Evolutionary conservation across 1,284 basidiomycete species (phyloP), one percentile per base, ranked within the genome.

Genomic region (Paramarasmius palmivorus): DNA sequence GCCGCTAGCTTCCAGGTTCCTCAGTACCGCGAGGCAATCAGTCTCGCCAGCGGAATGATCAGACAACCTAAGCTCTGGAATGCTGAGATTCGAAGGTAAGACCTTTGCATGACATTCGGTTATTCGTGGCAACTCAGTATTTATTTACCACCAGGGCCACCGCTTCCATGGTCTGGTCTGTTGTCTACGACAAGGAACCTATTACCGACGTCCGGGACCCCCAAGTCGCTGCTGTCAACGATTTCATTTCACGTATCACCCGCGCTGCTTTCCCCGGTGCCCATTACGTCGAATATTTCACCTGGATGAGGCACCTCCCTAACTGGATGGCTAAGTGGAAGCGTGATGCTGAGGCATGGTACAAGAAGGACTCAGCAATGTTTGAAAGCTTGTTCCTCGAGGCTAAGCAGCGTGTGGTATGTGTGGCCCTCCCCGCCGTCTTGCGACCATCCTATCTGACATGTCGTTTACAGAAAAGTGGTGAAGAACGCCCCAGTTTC

Each of bases 301-400:
- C 55, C 9, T 56, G 55, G 55, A 55, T 61, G 56, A 38, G 45
- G 19, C 46, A 58, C 22, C 41, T 61, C 25, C 60, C 60, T 5
- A 25, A 34, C 17, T 52, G 54, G 50, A 40, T 60, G n/a, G 53
- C 59, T 17, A 56, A 57, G 44, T 60, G 59, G 59, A 57, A 55
- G 36, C 51, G 51, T 19, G 51, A 60, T 15, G 59, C 56, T 17
- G 37, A 56, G 25, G 50, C 51, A 12, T 51, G 44, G 50, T 52
- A 56, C 35, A 17, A 35, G 17, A 54, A 47, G 14, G 56, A 60
- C 44, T 44, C 56, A 29, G 20, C 25, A 9, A 51, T 57, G 51
- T 60, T 60, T 35, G 49, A 52, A 26, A 42, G 51, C 10, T 44
- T 59, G n/a, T 59, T 41, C 39, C n/a, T 54, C 22, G 45, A 41